A percentile compares a stretch with the other conserved stretches of the same genome.
Evolutionary conservation across 805 yeast species (phyloP).

Genomic region (Yamadazyma sp.): DNA sequence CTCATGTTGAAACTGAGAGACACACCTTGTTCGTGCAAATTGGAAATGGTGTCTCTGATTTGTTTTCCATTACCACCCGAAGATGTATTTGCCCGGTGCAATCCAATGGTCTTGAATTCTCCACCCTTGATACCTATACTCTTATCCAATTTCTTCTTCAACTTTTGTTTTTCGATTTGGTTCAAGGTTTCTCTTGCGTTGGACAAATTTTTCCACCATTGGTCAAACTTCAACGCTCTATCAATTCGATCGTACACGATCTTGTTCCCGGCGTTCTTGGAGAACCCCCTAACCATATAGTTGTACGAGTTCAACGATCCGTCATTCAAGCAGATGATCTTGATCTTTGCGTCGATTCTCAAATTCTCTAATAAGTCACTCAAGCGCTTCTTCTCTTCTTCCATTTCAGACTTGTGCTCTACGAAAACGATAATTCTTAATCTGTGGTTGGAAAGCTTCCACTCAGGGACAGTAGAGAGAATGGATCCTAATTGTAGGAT

Average conservation of each 20-base stretch:
- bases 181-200: constrained; percentile 51
- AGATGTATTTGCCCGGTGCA: constrained; percentile 6
- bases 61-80: constrained; percentile 18
- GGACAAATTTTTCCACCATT: constrained; percentile 81
- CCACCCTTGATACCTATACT: neutral
- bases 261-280: constrained; percentile 30
- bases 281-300: constrained; percentile 70
- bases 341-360: constrained; percentile 79
- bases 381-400: constrained; percentile 67
- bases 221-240: constrained; percentile 53
- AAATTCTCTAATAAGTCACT: constrained; percentile 64
- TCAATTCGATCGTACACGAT: constrained; percentile 46
- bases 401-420: constrained; percentile 67
- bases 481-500: constrained; percentile 94
- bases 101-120: constrained; percentile 12
- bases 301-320: constrained; percentile 63
- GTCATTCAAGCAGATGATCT: constrained; percentile 66
- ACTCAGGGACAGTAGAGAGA: constrained; percentile 85
- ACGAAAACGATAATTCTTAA: constrained; percentile 88
- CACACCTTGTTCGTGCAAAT: constrained; percentile 68
- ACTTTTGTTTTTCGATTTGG: constrained; percentile 31
- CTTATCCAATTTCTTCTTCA: constrained; percentile 11
- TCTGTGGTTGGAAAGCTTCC: constrained; percentile 71
- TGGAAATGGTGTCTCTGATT: constrained; percentile 55
- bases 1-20: constrained; percentile 73